Base-by-base conservation (phyloP, 177 flowering plant genomes). In the Vitis hybrid region DNA sequence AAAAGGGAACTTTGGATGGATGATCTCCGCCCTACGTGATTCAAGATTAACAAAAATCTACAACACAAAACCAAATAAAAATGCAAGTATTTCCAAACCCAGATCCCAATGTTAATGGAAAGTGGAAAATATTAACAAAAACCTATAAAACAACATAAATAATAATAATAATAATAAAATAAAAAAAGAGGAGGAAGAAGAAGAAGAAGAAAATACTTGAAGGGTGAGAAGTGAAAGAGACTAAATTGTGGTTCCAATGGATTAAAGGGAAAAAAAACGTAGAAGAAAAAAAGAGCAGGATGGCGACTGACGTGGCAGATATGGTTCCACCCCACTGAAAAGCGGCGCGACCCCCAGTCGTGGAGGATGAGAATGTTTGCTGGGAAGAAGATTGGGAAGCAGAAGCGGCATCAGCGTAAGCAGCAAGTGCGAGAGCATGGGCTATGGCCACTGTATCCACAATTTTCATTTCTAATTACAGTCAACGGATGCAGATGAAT, bases 311-410 rank as follows among this genome's bases (percentile, higher is more conserved):
- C 82, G 79, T 1, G 53, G 77, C 85, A 20, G 73, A 70, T 61
- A 73, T 32, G 72, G 82, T 79, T 24, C 79, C 82, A 41, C 85
- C 82, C 85, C 85, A 82, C n/a, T 79, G 77, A 54, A 82, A 82
- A 12, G 49, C 59, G 35, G 58, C 46, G 49, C 53, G 76, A 70
- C 68, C 74, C 27, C 32, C 46, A 52, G 58, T 57, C 35, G 21
- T 3, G 20, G 51, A 35, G 11, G 10, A 67, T 3, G 9, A 67
- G 57, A 18, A 35, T 35, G 46, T 35, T 35, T 35, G 1, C 6
- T 35, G 46, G 46, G 46, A 35, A 35, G 46, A 35, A 35, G 46
- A 27, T 27, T 27, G 30, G 3, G 3, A 4, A 35, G 46, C 46
- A 8, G 46, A 5, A 35, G 8, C 46, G 46, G 46, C 46, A 35